Percentiles rank a stretch among this genome's conserved stretches.
Evolutionary conservation across 2,329 filamentous ascomycete genomes (phyloP).

Genomic region (Sarocladium brachiariae): DNA sequence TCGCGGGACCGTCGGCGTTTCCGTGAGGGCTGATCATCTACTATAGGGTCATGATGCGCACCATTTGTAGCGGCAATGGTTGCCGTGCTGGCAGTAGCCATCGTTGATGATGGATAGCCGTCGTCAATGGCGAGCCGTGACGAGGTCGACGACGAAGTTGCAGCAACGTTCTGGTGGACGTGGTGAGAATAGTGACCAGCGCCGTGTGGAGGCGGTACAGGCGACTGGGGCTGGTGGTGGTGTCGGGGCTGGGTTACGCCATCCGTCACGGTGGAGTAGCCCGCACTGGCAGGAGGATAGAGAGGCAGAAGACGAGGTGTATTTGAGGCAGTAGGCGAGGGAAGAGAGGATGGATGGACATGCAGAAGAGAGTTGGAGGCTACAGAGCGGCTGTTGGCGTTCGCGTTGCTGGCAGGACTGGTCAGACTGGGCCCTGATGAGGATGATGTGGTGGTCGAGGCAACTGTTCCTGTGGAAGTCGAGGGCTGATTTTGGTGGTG

Average conservation of each 20-base stretch:
- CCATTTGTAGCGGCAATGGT: constrained; percentile 18
- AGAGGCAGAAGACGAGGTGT: constrained; percentile 9
- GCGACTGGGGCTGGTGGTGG: constrained; percentile 18
- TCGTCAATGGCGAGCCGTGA: constrained; percentile 9
- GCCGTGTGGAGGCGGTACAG: constrained; percentile 25
- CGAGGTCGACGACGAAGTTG: constrained; percentile 19
- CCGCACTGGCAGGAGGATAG: constrained; percentile 19
- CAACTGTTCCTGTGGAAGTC: constrained; percentile 20
- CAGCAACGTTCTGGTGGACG: constrained; percentile 10
- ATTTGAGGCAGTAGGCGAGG: constrained; percentile 16
- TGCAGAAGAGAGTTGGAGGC: constrained; percentile 21
- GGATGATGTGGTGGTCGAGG: constrained; percentile 18
- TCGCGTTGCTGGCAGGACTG: constrained; percentile 13
- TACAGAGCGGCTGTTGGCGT: constrained; percentile 24
- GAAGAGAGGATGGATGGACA: constrained; percentile 14
- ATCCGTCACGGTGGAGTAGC: constrained; percentile 24
- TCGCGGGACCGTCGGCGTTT: constrained; percentile 54
- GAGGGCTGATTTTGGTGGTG: constrained; percentile 16
- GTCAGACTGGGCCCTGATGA: constrained; percentile 4
- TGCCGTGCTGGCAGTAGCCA: constrained; percentile 10
- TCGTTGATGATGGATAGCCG: constrained; percentile 13
- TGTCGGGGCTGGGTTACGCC: constrained; percentile 21
- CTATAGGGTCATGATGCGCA: constrained; percentile 11
- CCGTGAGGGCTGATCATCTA: constrained; percentile 24
- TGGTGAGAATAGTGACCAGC: constrained; percentile 13